A percentile compares a stretch with the other conserved stretches of the same genome.
These are phyloP conservation scores for Torulaspora maleeae DNA, from an alignment of 805 yeast genomes.

Conservation along the genomic window DNA sequence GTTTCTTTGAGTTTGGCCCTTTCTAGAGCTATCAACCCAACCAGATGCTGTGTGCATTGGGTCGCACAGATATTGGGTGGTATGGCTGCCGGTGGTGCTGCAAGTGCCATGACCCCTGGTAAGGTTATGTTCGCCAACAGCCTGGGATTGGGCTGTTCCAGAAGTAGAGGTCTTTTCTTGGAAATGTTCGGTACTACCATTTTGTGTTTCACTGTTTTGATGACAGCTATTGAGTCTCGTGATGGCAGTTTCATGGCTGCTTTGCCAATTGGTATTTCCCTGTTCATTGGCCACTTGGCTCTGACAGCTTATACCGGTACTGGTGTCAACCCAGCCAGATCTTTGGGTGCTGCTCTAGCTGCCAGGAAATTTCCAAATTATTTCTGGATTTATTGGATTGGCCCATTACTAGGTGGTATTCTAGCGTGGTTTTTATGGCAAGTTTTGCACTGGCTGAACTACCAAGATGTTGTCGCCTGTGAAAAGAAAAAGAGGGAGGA, in stretches of 20 bases:
- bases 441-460: constrained; percentile 57
- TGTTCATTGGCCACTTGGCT: constrained; percentile 76
- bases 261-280: constrained; percentile 73
- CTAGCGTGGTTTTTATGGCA: constrained; percentile 67
- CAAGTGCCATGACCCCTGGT: constrained; percentile 81
- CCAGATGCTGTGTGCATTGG: constrained; percentile 63
- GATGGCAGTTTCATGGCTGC: constrained; percentile 76
- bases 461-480: constrained; percentile 28
- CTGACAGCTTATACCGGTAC: constrained; percentile 85
- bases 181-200: constrained; percentile 78
- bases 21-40: constrained; percentile 67
- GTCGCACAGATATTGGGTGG: constrained; percentile 74
- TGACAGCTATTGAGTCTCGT: constrained; percentile 80
- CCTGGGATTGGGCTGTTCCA: constrained; percentile 67
- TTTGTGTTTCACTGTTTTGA: constrained; percentile 69
- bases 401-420: constrained; percentile 69
- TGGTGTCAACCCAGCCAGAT: constrained; percentile 87
- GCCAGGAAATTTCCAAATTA: constrained; percentile 67
- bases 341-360: constrained; percentile 80
- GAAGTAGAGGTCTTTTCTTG: constrained; percentile 68
- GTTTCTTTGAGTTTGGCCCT: constrained; percentile 71
- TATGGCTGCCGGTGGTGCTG: constrained; percentile 90
- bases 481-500: constrained; percentile 6
- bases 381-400: constrained; percentile 93
- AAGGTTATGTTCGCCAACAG: constrained; percentile 63